Percentiles rank a stretch among this genome's conserved stretches.
phyloP scores from a whole-genome alignment of 306 rosid species.

The Vicia villosa region DNA sequence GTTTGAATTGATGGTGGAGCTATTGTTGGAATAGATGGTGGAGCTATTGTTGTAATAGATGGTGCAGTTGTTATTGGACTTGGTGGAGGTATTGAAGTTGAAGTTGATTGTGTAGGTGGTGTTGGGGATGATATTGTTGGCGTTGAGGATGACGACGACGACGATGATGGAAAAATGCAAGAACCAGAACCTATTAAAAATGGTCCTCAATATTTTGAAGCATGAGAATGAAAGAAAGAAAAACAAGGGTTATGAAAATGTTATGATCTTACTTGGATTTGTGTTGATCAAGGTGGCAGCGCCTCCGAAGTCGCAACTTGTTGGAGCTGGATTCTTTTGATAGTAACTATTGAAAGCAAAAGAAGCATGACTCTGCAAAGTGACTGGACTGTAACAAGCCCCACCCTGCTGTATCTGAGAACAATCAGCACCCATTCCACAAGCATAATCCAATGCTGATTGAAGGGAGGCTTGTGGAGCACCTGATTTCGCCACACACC shows the following conservation, averaged over 20 bases:
- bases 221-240: background rate
- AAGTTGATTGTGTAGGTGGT: constrained; percentile 38
- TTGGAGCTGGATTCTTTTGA: constrained; percentile 78
- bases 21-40: constrained; percentile 26
- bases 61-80: constrained; percentile 18
- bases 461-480: constrained; percentile 66
- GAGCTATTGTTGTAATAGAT: constrained; percentile 37
- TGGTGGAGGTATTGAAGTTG: constrained; percentile 36
- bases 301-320: constrained; percentile 97
- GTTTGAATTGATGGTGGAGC: constrained; percentile 34
- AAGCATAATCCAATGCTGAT: constrained; percentile 88
- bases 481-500: constrained; percentile 89
- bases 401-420: constrained; percentile 85
- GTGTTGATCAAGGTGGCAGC: constrained; percentile 60
- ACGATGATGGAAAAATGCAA: constrained; percentile 55
- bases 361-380: constrained; percentile 89
- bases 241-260: background rate
- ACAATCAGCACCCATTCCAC: constrained; percentile 82
- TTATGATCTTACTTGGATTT: constrained; percentile 77
- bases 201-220: background rate
- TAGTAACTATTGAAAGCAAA: constrained; percentile 92
- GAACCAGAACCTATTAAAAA: constrained; percentile 64
- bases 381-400: constrained; percentile 71
- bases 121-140: constrained; percentile 45
- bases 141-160: constrained; percentile 26